Evolutionary conservation across 2,329 filamentous ascomycete genomes (phyloP).

Genomic region (Penicillium sp.): DNA sequence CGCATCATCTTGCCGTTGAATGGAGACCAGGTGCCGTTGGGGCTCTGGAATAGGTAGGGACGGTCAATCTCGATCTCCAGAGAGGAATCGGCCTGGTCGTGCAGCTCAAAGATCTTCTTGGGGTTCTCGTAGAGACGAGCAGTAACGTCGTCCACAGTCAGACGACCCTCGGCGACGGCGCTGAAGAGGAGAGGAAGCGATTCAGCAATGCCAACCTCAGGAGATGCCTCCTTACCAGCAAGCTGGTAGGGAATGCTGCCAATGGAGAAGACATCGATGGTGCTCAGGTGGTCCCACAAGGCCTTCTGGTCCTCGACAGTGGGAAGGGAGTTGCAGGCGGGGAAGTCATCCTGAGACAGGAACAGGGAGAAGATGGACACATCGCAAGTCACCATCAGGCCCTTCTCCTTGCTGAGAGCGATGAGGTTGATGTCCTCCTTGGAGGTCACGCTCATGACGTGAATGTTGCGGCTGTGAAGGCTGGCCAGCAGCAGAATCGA

Average conservation of each 20-base stretch:
- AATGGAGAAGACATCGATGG: slow-evolving; percentile 77
- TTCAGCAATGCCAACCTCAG: slow-evolving; percentile 69
- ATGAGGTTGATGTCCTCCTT: slow-evolving; percentile 79
- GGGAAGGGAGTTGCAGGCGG: slow-evolving; percentile 63
- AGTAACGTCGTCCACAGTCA: slow-evolving; percentile 74
- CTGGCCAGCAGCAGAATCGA: slow-evolving; percentile 76
- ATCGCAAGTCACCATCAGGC: slow-evolving; percentile 79
- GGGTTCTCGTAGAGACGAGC: slow-evolving; percentile 74
- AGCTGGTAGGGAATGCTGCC: slow-evolving; percentile 78
- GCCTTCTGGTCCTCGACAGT: slow-evolving; percentile 72
- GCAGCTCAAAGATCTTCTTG: slow-evolving; percentile 78
- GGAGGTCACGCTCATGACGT: slow-evolving; percentile 78
- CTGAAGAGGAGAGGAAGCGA: slow-evolving; percentile 73
- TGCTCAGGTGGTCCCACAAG: slow-evolving; percentile 71
- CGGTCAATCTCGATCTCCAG: slow-evolving; percentile 77
- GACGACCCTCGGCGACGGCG: slow-evolving; percentile 70
- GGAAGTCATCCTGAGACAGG: slow-evolving; percentile 70
- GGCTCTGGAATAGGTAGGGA: slow-evolving; percentile 60
- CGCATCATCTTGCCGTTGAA: slow-evolving; percentile 69
- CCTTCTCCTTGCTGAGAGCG: slow-evolving; percentile 76
- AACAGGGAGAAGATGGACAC: slow-evolving; percentile 80
- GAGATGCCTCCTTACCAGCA: slow-evolving; percentile 59
- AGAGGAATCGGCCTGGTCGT: slow-evolving; percentile 72
- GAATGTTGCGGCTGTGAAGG: slow-evolving; percentile 74
- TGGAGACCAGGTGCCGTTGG: slow-evolving; percentile 63